Evolutionary conservation across 139 green algal genomes (phyloP).

Genomic region (Micractinium sp.): DNA sequence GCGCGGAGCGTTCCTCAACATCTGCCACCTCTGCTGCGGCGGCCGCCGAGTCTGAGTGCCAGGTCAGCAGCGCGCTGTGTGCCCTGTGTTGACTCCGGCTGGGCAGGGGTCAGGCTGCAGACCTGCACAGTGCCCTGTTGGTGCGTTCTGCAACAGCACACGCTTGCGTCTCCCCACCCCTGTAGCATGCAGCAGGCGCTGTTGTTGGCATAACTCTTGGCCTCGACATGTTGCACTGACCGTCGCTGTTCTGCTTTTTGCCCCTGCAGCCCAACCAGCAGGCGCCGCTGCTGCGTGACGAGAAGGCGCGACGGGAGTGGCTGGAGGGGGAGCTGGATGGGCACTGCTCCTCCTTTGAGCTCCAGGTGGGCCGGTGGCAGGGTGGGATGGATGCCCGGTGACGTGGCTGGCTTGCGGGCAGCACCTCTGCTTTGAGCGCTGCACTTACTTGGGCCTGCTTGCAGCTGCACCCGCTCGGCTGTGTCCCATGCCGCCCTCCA

Average conservation of each 20-base stretch:
- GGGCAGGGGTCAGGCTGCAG: no score
- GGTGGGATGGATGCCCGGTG: neutral
- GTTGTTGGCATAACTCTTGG: no score
- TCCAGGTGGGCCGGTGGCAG: slow-evolving; percentile 40
- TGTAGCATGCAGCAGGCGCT: no score
- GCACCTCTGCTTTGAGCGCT: neutral
- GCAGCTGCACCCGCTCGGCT: neutral
- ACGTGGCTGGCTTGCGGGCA: neutral
- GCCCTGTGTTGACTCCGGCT: no score
- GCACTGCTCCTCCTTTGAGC: slow-evolving; percentile 57
- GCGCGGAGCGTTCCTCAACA: neutral
- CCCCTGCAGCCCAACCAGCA: slow-evolving; percentile 62
- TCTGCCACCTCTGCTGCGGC: neutral
- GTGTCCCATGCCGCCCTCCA: neutral
- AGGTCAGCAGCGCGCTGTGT: no score
- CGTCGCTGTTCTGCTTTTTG: no score
- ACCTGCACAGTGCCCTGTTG: no score
- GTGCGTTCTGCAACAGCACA: no score
- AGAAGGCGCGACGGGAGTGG: slow-evolving; percentile 74
- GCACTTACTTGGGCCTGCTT: neutral
- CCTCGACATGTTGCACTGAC: no score
- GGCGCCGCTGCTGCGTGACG: slow-evolving; percentile 74
- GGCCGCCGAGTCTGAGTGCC: slow-evolving; percentile 50
- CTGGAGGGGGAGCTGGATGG: slow-evolving; percentile 83
- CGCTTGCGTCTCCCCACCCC: no score